Percentiles rank a stretch among this genome's conserved stretches.
phyloP scores from a whole-genome alignment of 169 alveolate genomes.

The Plasmodium adleri region DNA sequence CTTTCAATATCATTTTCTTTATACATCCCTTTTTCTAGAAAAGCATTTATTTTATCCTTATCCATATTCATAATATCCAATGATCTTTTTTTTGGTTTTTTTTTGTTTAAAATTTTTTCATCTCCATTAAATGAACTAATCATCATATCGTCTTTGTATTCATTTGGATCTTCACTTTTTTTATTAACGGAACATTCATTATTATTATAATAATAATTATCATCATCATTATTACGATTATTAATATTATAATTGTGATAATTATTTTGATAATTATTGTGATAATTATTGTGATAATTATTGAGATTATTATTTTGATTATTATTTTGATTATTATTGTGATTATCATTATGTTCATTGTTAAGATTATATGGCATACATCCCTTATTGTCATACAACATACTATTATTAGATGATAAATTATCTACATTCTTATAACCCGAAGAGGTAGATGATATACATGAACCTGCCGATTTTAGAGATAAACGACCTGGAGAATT shows the following conservation, averaged over 20 bases:
- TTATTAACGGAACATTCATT: neutral
- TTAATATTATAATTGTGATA: no score
- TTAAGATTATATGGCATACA: neutral
- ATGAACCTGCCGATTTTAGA: slow-evolving; percentile 49
- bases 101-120: neutral
- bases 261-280: no score
- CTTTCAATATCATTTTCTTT: no score
- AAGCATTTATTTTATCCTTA: no score
- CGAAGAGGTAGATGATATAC: slow-evolving; percentile 62
- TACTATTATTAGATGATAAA: slow-evolving; percentile 12
- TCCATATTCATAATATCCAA: no score
- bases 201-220: no score
- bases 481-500: slow-evolving; percentile 63
- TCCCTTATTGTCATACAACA: slow-evolving; percentile 6
- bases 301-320: no score
- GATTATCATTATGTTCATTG: neutral
- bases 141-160: neutral
- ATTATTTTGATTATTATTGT: no score
- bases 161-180: neutral
- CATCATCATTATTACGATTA: no score
- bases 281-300: no score
- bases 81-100: no score
- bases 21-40: no score
- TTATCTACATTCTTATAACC: slow-evolving; percentile 36
- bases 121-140: neutral